phyloP scores from a whole-genome alignment of 371 early-diverging fungal species.

The Dinochytrium kinnereticum region DNA sequence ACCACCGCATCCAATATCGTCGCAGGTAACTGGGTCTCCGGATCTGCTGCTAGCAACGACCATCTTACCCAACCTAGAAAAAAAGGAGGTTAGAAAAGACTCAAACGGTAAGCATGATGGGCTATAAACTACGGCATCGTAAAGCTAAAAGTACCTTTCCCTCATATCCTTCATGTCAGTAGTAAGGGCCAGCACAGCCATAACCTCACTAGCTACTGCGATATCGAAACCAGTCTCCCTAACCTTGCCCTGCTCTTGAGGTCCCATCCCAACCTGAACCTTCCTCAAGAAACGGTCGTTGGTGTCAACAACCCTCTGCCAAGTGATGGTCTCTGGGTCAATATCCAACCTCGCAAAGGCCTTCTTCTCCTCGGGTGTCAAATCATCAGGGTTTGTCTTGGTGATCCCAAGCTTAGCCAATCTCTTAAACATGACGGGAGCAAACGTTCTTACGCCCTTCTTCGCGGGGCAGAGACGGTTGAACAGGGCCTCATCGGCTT shows the following conservation, averaged over 20 bases:
- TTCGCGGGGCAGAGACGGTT: conserved; percentile 87
- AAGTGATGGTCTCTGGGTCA: conserved; percentile 88
- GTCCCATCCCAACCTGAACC: conserved; percentile 85
- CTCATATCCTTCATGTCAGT: conserved; percentile 91
- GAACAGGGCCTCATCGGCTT: conserved; percentile 84
- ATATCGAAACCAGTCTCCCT: conserved; percentile 95
- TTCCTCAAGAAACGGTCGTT: conserved; percentile 94
- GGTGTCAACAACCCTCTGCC: conserved; percentile 94
- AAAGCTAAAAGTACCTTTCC: conserved; percentile 55
- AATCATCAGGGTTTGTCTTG: conserved; percentile 75
- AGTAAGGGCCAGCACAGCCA: conserved; percentile 94
- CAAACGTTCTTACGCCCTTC: conserved; percentile 80
- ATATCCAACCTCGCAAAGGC: conserved; percentile 90
- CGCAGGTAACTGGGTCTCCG: conserved; percentile 89
- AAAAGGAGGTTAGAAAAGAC: neutral
- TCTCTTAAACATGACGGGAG: conserved; percentile 85
- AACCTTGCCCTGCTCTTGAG: conserved; percentile 84
- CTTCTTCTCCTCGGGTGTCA: conserved; percentile 78
- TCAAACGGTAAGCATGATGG: too few species aligned
- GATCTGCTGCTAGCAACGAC: conserved; percentile 84
- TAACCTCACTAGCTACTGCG: conserved; percentile 95
- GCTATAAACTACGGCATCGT: neutral
- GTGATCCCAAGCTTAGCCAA: conserved; percentile 80
- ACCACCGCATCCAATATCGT: conserved; percentile 94
- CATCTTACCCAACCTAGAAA: conserved; percentile 81